phyloP scores from a whole-genome alignment of 768 basidiomycete species.

The Suillus cothurnatus region DNA sequence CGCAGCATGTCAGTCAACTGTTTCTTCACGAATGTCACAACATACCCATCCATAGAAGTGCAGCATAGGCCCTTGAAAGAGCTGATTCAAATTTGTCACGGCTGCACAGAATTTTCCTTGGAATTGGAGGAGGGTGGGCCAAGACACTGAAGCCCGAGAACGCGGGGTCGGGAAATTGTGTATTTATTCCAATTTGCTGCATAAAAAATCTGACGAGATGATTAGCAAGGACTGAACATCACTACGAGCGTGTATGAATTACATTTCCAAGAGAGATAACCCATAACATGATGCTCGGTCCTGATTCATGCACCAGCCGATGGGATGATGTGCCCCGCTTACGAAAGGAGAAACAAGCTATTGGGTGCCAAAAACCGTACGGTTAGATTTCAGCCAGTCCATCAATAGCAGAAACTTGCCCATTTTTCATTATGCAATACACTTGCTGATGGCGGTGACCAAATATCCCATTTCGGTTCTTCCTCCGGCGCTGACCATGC shows the following conservation, averaged over 20 bases:
- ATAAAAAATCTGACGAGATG: not conserved
- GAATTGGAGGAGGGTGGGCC: not conserved
- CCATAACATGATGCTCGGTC: not conserved
- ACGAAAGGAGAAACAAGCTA: slow-evolving; percentile 4
- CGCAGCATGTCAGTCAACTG: not conserved
- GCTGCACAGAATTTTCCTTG: not conserved
- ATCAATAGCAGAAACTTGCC: not conserved
- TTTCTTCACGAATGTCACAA: not conserved
- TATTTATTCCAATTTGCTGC: not conserved
- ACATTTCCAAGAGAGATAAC: not conserved
- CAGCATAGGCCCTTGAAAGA: slow-evolving; percentile 10
- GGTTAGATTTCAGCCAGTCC: not conserved
- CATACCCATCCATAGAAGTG: slow-evolving; percentile 16
- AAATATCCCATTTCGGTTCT: slow-evolving; percentile 11
- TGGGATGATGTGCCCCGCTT: not conserved
- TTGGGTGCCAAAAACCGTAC: not conserved
- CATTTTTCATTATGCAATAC: slow-evolving; percentile 2
- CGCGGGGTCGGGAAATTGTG: not conserved
- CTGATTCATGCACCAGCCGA: slow-evolving; percentile 1
- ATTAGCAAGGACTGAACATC: not conserved
- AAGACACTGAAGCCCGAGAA: not conserved
- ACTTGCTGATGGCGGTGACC: slow-evolving; percentile 7
- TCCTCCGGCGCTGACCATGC: not conserved
- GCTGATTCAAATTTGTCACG: slow-evolving; percentile 4
- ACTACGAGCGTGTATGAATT: no score